Conservation (phyloP, 163 green algal genomes). For the Scenedesmus sp. region DNA sequence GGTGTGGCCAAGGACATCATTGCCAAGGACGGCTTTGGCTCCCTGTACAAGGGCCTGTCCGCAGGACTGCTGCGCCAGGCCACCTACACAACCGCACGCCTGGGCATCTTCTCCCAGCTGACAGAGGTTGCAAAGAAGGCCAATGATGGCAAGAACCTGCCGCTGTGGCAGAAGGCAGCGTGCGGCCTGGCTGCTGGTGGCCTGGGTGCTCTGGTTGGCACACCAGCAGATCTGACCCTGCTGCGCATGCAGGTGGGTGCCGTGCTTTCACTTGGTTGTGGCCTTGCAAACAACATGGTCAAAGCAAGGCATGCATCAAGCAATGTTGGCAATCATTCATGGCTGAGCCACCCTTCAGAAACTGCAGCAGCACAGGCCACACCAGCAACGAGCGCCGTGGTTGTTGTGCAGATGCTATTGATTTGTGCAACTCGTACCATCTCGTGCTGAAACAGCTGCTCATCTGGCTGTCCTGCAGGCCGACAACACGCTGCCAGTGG, state of each 20-base stretch:
- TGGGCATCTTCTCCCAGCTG: slow-evolving; percentile 96
- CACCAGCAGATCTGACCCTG: slow-evolving; percentile 97
- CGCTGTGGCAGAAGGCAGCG: slow-evolving; percentile 95
- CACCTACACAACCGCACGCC: slow-evolving; percentile 98
- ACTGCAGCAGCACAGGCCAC: not conserved
- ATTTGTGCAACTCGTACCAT: not conserved
- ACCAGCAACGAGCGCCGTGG: not conserved
- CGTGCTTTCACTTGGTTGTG: not conserved
- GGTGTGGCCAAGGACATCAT: slow-evolving; percentile 87
- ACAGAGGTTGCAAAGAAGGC: slow-evolving; percentile 60
- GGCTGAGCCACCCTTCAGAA: not conserved
- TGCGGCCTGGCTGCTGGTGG: slow-evolving; percentile 93
- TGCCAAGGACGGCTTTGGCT: slow-evolving; percentile 87
- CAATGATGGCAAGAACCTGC: slow-evolving; percentile 77
- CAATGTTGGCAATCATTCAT: too few species aligned
- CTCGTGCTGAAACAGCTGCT: not conserved
- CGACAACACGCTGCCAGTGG: slow-evolving; percentile 91
- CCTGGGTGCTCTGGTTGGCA: slow-evolving; percentile 95
- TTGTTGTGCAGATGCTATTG: not conserved
- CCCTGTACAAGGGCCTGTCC: slow-evolving; percentile 95
- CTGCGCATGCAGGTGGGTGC: slow-evolving; percentile 93
- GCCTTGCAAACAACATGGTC: not conserved
- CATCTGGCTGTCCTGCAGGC: slow-evolving; percentile 69
- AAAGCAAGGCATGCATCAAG: too few species aligned
- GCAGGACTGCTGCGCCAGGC: slow-evolving; percentile 97